Evolutionary conservation across 768 basidiomycete species (phyloP), one percentile per base, ranked within the genome.

Genomic region (Calocybe indica): DNA sequence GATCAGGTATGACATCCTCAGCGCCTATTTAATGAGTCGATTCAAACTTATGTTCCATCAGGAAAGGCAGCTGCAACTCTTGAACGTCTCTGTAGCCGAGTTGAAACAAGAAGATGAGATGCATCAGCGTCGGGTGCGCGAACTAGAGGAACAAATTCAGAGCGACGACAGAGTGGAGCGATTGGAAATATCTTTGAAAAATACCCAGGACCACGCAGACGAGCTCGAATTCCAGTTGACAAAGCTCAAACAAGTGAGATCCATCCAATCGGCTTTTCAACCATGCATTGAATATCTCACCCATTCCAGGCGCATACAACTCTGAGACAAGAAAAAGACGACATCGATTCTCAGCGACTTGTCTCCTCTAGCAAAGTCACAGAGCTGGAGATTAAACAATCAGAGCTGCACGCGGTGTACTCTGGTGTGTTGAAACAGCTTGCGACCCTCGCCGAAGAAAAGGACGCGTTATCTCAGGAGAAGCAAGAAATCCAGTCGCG

Each of bases 191-290:
- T 84, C 84, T 6, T 66, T 92, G 40, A 83, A 83, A 58, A 82
- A 89, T 56, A 83, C 83, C 22, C 87, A 89, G 56, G 81, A 92
- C 56, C 83, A 84, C 46, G 85, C 85, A 5, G 88, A 88, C 50
- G 88, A 90, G 58, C 74, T 92, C 7, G 89, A 91, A 56, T 86
- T 89, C 56, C 87, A 87, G 58, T 68, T 92, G 13, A 81, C 83
- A 9, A 88, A 85, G 59, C 67, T 85, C 36, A 87, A 82, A 57
- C 89, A 91, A 79, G 89, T 82, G 52, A 42, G 52, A 37, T 40
- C 22, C 22, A 42, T 22, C 34, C 7, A 50, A 43, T 42, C 30
- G 7, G 43, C 14, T 15, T 29, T n/a, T 36, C 7, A 41, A 29
- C 14, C 43, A n/a, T 42, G 51, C 39, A 52, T 32, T 39, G 46